Evolutionary conservation across 805 yeast species (phyloP), one percentile per base, ranked within the genome.

Genomic region (Starmerella bombi): DNA sequence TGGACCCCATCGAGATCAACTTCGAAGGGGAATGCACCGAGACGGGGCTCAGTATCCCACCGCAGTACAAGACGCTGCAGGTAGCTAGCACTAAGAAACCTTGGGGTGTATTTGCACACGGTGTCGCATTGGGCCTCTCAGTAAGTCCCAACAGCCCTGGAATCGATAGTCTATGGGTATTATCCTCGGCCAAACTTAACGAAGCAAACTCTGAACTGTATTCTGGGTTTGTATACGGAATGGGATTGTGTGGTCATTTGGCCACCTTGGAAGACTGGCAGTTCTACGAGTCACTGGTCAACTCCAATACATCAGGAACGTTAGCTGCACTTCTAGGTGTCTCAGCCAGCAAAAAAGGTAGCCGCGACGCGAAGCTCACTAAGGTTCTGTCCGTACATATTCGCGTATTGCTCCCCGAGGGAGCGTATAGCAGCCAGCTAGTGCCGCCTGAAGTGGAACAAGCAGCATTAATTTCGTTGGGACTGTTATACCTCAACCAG

Each of bases 351-450:
- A 64, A 76, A 43, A 67, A 67, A 49, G 86, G 96, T 2, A 66
- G 86, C 0, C 80, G 80, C 83, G 86, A 91, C 62, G 66, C 76
- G 34, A 85, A 84, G 51, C 63, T 91, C 35, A 84, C 95, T 0
- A 88, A 85, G 54, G 94, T 91, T 0, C 63, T 91, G 32, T 79
- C 94, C 5, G 95, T 91, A 15, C 98, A 91, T 59, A 82, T 91
- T 12, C 85, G 80, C 12, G 95, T 96, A 0, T 61, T 91, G 25
- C 64, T 93, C 21, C 99, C 99, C 0, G 74, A 73, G 10, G 96
- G 96, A 0, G 80, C 79, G 34, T 30, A 34, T 14, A 22, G 15
- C 14, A 93, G 85, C 57, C 66, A 91, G 52, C 83, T 88, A 57
- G 93, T 93, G 6, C 73, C 82, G 2, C 63, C 75, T 1, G 69